Base-by-base conservation (phyloP, 2,329 filamentous ascomycete genomes). In the Paraphoma sp. region DNA sequence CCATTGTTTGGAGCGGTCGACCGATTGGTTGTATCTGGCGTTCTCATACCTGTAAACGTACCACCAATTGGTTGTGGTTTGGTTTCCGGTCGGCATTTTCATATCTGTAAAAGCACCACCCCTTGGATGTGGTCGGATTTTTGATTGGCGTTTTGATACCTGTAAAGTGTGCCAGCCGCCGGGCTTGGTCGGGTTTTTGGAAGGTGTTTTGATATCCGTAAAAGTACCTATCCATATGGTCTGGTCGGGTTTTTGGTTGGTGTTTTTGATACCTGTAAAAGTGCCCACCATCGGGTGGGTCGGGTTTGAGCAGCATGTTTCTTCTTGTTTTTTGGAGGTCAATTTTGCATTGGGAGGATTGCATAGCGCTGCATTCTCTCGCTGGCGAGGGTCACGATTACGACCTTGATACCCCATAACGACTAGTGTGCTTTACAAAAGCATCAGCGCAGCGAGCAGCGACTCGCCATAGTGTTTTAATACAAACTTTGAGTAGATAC, bases 321-420 rank as follows among this genome's bases (percentile, higher is more conserved):
- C 23, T 17, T 54, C 48, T 42, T 6, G 7, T 47, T 48, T 48
- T 55, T 53, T 38, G 29, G n/a, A 51, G 45, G 52, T 56, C 48
- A 38, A 17, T 30, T 50, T 41, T 23, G 44, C 44, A 45, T 45
- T 45, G 44, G 44, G 33, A 36, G 33, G 33, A 36, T 36, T 30
- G 59, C 59, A 60, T 52, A 56, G 56, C 52, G 45, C 49, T 48
- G 56, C 48, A 52, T 62, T 58, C 53, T 17, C 44, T 60, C 59
- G 43, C 46, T 61, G 28, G 48, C 51, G 45, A 59, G 48, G 55
- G 17, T 57, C 30, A 60, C 42, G 54, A 52, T 29, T 53, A 45
- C 28, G 56, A 59, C 58, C 54, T 57, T 53, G 54, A 60, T 59
- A 59, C 60, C 60, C 55, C 50, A 33, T 54, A 47, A 62, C 52